Evolutionary conservation across 2,329 filamentous ascomycete genomes (phyloP).

Genomic region (Calonectria crousiana): DNA sequence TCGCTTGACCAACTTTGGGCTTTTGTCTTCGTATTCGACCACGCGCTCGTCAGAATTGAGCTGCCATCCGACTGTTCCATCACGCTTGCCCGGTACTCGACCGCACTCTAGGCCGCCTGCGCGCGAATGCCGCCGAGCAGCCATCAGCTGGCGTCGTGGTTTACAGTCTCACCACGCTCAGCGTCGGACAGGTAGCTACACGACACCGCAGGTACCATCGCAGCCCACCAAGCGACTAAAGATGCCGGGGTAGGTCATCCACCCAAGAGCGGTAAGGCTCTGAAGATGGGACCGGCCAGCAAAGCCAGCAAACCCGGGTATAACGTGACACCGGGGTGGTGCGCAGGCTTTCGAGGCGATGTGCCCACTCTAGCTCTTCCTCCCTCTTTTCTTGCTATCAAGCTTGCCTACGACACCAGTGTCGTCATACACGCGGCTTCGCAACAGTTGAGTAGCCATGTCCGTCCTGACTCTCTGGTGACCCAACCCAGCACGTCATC

Average conservation of each 20-base stretch:
- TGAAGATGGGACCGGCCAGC: conserved; percentile 14
- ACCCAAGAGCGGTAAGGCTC: conserved; percentile 26
- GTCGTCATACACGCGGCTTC: conserved; percentile 26
- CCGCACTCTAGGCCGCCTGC: neutral
- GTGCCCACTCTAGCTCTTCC: neutral
- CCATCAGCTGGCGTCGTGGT: conserved; percentile 17
- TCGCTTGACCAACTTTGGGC: conserved; percentile 14
- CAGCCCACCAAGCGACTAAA: conserved; percentile 20
- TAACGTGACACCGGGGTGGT: conserved; percentile 28
- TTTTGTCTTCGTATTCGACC: conserved; percentile 26
- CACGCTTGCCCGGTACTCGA: neutral
- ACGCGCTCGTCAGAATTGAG: conserved; percentile 4
- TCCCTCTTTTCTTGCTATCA: neutral
- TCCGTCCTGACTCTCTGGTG: conserved; percentile 19
- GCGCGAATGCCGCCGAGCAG: conserved; percentile 8
- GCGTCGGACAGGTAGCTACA: conserved; percentile 10
- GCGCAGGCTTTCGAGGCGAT: conserved; percentile 10
- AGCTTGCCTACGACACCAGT: neutral
- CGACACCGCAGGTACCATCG: conserved; percentile 28
- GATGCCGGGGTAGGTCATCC: conserved; percentile 26
- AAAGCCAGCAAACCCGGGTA: conserved; percentile 23
- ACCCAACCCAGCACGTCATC: conserved; percentile 18
- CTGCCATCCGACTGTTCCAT: conserved; percentile 18
- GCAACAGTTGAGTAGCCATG: conserved; percentile 1
- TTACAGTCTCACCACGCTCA: conserved; percentile 15